Evolutionary conservation across 179 eudicot genomes (phyloP).

Genomic region (Beta lomatogona): DNA sequence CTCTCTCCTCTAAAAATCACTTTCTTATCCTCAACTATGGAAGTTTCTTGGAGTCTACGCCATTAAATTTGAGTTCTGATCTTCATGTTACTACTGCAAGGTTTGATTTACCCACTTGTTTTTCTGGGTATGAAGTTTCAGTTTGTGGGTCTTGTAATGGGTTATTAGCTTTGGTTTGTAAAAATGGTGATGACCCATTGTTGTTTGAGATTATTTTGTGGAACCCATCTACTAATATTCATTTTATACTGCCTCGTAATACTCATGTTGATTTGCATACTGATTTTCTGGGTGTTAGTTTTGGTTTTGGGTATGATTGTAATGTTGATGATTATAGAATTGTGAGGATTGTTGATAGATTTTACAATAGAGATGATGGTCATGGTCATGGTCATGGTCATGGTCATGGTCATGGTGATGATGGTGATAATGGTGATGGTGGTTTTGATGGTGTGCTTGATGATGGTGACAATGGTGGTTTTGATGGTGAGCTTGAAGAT

Average conservation of each 20-base stretch:
- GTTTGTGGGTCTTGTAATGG: conserved; percentile 14
- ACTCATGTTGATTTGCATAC: background rate
- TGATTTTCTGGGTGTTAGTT: background rate
- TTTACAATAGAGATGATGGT: background rate
- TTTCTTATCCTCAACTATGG: background rate
- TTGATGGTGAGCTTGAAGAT: too few species aligned
- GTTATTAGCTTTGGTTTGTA: background rate
- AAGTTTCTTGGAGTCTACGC: background rate
- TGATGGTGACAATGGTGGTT: background rate
- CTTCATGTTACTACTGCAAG: background rate
- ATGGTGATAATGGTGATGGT: background rate
- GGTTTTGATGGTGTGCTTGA: too few species aligned
- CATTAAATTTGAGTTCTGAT: background rate
- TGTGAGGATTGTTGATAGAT: background rate
- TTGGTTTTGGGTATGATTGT: conserved; percentile 18
- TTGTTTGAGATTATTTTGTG: background rate
- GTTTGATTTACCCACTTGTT: background rate
- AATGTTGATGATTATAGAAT: conserved; percentile 2
- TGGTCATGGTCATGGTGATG: background rate
- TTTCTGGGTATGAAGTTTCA: background rate
- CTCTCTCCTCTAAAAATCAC: background rate
- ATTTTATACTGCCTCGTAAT: background rate
- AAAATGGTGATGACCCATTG: background rate
- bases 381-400: background rate
- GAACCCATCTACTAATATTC: background rate